Percentiles rank a stretch among this genome's conserved stretches.
phyloP scores from a whole-genome alignment of 306 rosid genomes.

The Dryas alaskensis region DNA sequence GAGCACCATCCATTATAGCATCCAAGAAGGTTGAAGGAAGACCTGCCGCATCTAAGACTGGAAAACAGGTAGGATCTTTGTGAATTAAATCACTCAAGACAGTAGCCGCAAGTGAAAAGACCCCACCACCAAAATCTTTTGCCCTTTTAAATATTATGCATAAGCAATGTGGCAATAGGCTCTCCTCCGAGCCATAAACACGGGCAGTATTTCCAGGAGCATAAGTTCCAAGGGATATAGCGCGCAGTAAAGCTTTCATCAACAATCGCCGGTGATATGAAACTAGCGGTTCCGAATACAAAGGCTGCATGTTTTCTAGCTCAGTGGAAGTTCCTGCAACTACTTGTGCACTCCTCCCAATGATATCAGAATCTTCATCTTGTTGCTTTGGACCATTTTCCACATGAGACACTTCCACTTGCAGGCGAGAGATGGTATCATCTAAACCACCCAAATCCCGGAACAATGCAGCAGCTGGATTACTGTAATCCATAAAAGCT shows the following conservation, averaged over 20 bases:
- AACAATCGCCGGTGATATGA: slow-evolving; percentile 74
- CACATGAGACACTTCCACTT: slow-evolving; percentile 77
- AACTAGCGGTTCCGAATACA: slow-evolving; percentile 78
- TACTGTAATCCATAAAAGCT: slow-evolving; percentile 97
- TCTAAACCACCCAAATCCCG: slow-evolving; percentile 99
- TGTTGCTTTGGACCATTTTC: slow-evolving; percentile 72
- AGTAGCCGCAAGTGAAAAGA: slow-evolving; percentile 92
- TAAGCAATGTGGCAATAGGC: slow-evolving; percentile 75
- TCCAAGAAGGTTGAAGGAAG: slow-evolving; percentile 92
- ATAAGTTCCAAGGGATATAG: slow-evolving; percentile 89
- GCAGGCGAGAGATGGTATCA: slow-evolving; percentile 80
- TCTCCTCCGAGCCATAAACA: slow-evolving; percentile 88
- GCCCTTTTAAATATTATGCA: slow-evolving; percentile 81
- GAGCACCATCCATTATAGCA: slow-evolving; percentile 90
- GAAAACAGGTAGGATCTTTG: slow-evolving; percentile 96
- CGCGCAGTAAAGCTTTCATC: slow-evolving; percentile 91
- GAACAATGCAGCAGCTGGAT: slow-evolving; percentile 91
- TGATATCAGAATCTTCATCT: slow-evolving; percentile 50
- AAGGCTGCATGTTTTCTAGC: slow-evolving; percentile 64
- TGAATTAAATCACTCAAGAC: slow-evolving; percentile 97
- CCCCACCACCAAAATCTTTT: slow-evolving; percentile 94
- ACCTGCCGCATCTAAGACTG: slow-evolving; percentile 82
- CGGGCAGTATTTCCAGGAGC: slow-evolving; percentile 90
- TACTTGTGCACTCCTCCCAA: slow-evolving; percentile 47
- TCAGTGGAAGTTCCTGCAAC: slow-evolving; percentile 51